Evolutionary conservation across 768 basidiomycete species (phyloP).

Genomic region (Podaxis sp.): DNA sequence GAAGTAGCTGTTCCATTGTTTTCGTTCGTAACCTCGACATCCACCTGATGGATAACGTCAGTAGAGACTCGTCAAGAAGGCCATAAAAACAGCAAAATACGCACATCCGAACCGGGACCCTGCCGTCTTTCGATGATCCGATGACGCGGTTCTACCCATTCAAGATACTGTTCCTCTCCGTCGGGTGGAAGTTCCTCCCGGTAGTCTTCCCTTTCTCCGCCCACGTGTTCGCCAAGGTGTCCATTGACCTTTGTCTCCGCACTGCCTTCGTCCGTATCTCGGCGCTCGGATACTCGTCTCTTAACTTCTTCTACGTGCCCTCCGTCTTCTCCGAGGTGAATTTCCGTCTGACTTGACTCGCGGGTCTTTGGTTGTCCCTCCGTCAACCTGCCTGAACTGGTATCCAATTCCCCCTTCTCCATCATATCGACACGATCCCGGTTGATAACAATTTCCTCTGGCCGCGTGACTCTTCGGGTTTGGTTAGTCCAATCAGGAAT

Average conservation of each 20-base stretch:
- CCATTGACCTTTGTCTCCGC: conserved; percentile 11
- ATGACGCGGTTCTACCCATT: conserved; percentile 29
- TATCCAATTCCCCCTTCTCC: conserved; percentile 14
- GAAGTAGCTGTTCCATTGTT: neutral
- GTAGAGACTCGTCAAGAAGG: neutral
- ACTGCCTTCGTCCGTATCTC: conserved; percentile 13
- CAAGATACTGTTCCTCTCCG: conserved; percentile 18
- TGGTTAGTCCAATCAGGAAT: conserved; percentile 82
- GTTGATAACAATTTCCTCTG: conserved; percentile 83
- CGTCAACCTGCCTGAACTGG: neutral
- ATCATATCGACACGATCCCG: conserved; percentile 55
- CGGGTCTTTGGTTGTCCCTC: conserved; percentile 1
- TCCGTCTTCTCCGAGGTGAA: neutral
- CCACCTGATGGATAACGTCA: conserved; percentile 7
- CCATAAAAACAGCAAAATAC: conserved; percentile 16
- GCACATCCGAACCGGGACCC: conserved; percentile 28
- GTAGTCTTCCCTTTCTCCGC: conserved; percentile 14
- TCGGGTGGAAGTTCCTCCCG: conserved; percentile 21
- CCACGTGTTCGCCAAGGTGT: conserved; percentile 1
- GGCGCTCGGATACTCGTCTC: neutral
- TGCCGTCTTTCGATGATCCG: conserved; percentile 24
- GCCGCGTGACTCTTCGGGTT: conserved; percentile 65
- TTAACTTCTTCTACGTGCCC: neutral
- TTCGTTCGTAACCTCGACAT: conserved; percentile 5
- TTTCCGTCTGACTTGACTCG: neutral